Evolutionary conservation across 768 basidiomycete genomes (phyloP).

Genomic region (Hebeloma cylindrosporum): DNA sequence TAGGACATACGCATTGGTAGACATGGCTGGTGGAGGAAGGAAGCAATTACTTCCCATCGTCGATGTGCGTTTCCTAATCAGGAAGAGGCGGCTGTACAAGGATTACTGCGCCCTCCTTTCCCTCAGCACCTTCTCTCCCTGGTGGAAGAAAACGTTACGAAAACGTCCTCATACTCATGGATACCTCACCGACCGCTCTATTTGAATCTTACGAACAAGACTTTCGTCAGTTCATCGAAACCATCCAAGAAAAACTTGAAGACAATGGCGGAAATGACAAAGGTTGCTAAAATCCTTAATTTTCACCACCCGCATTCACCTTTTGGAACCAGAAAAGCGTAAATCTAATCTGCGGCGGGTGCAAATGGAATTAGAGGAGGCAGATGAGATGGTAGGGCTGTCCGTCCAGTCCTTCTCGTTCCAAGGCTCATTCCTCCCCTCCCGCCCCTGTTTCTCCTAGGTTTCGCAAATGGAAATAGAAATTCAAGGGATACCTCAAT

Average conservation of each 20-base stretch:
- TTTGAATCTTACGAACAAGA: conserved; percentile 93
- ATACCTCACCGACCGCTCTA: conserved; percentile 79
- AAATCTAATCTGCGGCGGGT: conserved; percentile 79
- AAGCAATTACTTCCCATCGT: conserved; percentile 6
- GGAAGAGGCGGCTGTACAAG: conserved; percentile 6
- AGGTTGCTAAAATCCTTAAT: conserved; percentile 28
- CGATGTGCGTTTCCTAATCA: conserved; percentile 14
- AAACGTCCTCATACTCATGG: conserved; percentile 47
- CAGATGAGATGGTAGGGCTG: conserved; percentile 90
- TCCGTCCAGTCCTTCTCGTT: not conserved
- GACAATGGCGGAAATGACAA: conserved; percentile 57
- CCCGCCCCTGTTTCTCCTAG: conserved; percentile 40
- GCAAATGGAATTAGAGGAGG: conserved; percentile 96
- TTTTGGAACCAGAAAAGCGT: conserved; percentile 60
- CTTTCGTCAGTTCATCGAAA: conserved; percentile 78
- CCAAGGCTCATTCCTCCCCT: conserved; percentile 3
- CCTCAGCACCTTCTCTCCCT: conserved; percentile 23
- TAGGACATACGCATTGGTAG: conserved; percentile 41
- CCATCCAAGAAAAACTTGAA: conserved; percentile 77
- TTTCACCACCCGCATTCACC: conserved; percentile 1
- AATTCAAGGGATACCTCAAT: conserved; percentile 90
- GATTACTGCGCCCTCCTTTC: conserved; percentile 5
- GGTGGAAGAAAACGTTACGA: conserved; percentile 27
- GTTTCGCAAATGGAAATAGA: conserved; percentile 99
- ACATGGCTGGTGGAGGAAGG: conserved; percentile 26